These are phyloP conservation scores for Phoma sp. DNA, from an alignment of 2,329 filamentous ascomycete species.

Conservation along the genomic window DNA sequence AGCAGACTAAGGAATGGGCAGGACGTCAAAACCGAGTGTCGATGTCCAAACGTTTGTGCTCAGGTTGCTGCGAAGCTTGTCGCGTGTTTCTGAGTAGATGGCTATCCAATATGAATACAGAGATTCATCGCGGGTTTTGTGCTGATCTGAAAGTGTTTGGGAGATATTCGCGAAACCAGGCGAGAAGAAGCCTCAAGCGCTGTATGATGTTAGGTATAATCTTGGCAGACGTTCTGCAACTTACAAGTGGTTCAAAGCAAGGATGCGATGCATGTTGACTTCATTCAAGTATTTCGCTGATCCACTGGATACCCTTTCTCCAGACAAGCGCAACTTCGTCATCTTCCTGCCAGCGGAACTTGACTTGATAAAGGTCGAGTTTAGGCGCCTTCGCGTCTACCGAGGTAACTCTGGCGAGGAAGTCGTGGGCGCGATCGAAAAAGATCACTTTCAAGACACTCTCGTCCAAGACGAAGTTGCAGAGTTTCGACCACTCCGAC, in stretches of 20 bases:
- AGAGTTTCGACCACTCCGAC: constrained; percentile 11
- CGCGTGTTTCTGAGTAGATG: neutral
- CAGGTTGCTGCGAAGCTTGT: neutral
- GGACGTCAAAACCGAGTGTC: too few species aligned
- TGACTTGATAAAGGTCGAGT: constrained; percentile 12
- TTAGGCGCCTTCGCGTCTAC: constrained; percentile 7
- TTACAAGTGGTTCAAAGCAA: neutral
- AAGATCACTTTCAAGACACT: constrained; percentile 14
- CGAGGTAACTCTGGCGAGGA: constrained; percentile 8
- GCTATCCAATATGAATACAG: neutral
- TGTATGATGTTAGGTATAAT: neutral
- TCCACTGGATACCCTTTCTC: constrained; percentile 16
- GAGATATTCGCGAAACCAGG: constrained; percentile 1
- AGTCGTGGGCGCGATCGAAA: constrained; percentile 10
- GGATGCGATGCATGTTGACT: neutral
- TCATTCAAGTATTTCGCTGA: constrained; percentile 13
- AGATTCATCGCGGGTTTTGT: neutral
- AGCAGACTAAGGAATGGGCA: neutral
- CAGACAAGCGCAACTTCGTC: constrained; percentile 6
- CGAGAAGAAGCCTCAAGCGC: neutral
- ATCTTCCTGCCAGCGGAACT: constrained; percentile 13
- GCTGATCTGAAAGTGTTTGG: constrained; percentile 6
- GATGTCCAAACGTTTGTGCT: neutral
- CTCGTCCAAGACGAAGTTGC: constrained; percentile 15
- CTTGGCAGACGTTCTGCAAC: neutral